phyloP scores from a whole-genome alignment of 345 rosid species.

The Eucalyptus pumila region DNA sequence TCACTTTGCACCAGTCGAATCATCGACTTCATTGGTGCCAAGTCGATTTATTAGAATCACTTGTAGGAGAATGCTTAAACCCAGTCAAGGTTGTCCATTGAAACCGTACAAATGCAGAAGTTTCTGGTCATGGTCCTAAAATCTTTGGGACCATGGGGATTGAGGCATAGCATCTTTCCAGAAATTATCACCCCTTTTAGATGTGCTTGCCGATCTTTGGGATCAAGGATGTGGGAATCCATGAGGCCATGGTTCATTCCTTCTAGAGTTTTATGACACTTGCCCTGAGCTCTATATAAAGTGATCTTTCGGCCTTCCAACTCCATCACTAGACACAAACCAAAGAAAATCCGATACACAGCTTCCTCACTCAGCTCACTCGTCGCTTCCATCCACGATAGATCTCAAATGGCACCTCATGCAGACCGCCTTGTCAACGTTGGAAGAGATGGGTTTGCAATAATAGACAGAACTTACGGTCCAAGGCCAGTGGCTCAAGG shows the following conservation, averaged over 20 bases:
- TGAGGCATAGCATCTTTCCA: neutral
- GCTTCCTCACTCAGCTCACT: neutral
- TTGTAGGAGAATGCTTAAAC: neutral
- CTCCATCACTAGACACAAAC: neutral
- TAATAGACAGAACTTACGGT: neutral
- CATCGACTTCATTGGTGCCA: neutral
- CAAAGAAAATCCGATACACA: neutral
- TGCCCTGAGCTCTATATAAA: neutral
- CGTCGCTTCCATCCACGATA: neutral
- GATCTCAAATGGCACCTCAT: neutral
- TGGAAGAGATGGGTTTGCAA: neutral
- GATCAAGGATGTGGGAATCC: neutral
- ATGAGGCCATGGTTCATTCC: neutral
- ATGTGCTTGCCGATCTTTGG: rapidly evolving
- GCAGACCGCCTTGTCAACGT: neutral
- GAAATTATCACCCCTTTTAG: neutral
- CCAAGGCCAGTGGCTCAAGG: neutral
- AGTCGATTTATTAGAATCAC: neutral
- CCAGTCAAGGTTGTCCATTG: neutral
- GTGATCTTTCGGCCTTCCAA: neutral
- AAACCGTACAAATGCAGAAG: neutral
- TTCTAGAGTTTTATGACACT: neutral
- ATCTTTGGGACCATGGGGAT: neutral
- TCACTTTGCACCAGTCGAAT: neutral
- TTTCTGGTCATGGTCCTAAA: neutral